phyloP scores from a whole-genome alignment of 1,284 basidiomycete species.

The Sphaerobolus stellatus region DNA sequence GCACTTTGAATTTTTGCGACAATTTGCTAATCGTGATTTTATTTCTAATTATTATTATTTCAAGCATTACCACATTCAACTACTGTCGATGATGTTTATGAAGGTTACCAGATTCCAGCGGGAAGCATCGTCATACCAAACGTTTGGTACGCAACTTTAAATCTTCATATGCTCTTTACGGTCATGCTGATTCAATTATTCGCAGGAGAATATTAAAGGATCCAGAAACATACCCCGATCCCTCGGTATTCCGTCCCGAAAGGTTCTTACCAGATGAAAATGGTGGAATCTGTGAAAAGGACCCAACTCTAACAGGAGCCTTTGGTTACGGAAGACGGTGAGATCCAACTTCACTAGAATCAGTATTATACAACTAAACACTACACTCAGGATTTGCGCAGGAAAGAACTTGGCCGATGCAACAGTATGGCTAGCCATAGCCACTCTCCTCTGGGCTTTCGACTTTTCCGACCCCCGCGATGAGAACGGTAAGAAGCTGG shows the following conservation, averaged over 20 bases:
- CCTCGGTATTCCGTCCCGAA: slow-evolving; percentile 26
- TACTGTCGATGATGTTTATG: slow-evolving; percentile 43
- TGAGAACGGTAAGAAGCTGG: background rate
- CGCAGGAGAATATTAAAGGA: slow-evolving; percentile 26
- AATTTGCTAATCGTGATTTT: no score
- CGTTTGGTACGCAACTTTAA: slow-evolving; percentile 37
- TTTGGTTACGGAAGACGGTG: background rate
- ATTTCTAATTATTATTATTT: no score
- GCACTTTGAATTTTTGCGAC: no score
- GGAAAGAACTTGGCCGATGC: background rate
- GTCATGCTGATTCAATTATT: background rate
- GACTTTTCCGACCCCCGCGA: background rate
- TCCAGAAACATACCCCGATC: slow-evolving; percentile 21
- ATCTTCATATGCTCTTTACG: background rate
- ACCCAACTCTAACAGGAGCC: slow-evolving; percentile 1
- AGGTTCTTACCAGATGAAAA: slow-evolving; percentile 15
- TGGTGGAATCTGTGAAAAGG: background rate
- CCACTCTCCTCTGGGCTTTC: background rate
- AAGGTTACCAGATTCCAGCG: slow-evolving; percentile 43
- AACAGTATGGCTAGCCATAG: background rate
- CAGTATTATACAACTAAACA: background rate
- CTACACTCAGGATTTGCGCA: background rate
- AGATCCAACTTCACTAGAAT: background rate
- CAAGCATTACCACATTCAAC: slow-evolving; percentile 45
- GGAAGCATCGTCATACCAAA: slow-evolving; percentile 40